Conservation (phyloP, 257 asterid genomes). For the Prunella vulgaris region DNA sequence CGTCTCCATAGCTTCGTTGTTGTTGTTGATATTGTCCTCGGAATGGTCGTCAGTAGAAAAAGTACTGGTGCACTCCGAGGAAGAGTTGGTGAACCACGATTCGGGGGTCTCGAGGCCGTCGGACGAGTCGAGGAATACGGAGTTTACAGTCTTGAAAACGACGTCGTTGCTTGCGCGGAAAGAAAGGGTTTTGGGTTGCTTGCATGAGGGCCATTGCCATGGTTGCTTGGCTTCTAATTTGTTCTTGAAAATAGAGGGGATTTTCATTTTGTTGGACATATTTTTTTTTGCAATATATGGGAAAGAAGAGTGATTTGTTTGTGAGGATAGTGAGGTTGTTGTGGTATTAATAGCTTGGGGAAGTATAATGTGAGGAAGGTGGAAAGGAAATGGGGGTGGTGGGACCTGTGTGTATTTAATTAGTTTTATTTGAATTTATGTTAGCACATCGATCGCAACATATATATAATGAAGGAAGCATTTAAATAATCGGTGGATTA, state of each 20-base stretch:
- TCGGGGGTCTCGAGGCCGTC: slow-evolving; percentile 35
- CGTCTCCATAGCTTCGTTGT: slow-evolving; percentile 32
- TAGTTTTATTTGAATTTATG: slow-evolving; percentile 32
- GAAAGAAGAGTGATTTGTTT: not conserved
- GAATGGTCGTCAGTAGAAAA: slow-evolving; percentile 27
- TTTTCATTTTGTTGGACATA: slow-evolving; percentile 43
- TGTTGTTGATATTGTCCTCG: slow-evolving; percentile 21
- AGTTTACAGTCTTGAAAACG: slow-evolving; percentile 61
- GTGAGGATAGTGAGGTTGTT: slow-evolving; percentile 7
- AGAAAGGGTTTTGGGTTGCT: slow-evolving; percentile 38
- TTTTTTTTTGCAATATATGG: not conserved
- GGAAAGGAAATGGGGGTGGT: slow-evolving; percentile 42
- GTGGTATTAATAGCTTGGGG: slow-evolving; percentile 47
- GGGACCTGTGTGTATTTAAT: slow-evolving; percentile 29
- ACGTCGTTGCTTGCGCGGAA: slow-evolving; percentile 32
- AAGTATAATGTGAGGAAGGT: slow-evolving; percentile 22
- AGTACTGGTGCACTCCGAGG: slow-evolving; percentile 45
- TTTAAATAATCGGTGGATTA: not conserved
- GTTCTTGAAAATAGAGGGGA: slow-evolving; percentile 45
- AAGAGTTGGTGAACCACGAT: slow-evolving; percentile 68
- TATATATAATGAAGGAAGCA: slow-evolving; percentile 9
- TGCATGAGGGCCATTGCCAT: slow-evolving; percentile 52
- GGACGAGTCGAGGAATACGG: slow-evolving; percentile 56
- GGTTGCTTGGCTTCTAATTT: slow-evolving; percentile 23
- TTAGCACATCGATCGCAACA: slow-evolving; percentile 26